Evolutionary conservation across 2,329 filamentous ascomycete species (phyloP).

Genomic region (Alternaria arbusti): DNA sequence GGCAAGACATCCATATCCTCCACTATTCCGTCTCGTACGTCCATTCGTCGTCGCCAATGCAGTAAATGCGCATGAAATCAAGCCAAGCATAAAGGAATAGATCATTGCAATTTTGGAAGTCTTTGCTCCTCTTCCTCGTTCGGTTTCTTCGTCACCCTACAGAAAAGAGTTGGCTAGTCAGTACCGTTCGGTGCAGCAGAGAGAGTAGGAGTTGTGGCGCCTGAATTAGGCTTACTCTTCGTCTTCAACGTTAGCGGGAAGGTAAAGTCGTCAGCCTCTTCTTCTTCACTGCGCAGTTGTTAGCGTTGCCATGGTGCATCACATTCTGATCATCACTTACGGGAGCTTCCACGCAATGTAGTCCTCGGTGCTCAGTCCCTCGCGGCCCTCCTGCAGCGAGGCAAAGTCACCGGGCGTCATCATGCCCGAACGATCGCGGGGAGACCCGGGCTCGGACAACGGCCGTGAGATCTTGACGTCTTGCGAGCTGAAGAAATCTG

Average conservation of each 20-base stretch:
- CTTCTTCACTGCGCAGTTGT: constrained; percentile 68
- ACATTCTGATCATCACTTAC: constrained; percentile 65
- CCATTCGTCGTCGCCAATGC: constrained; percentile 3
- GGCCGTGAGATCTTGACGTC: constrained; percentile 96
- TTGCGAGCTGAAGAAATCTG: constrained; percentile 88
- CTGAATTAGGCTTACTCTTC: constrained; percentile 48
- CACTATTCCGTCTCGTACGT: background rate
- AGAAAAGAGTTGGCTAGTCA: constrained; percentile 13
- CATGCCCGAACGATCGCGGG: constrained; percentile 89
- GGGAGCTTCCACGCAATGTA: constrained; percentile 98
- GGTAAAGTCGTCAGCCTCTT: constrained; percentile 81
- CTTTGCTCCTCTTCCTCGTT: constrained; percentile 5
- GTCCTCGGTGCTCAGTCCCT: constrained; percentile 93
- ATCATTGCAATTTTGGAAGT: constrained; percentile 18
- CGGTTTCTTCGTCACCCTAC: constrained; percentile 7
- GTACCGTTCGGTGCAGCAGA: constrained; percentile 37
- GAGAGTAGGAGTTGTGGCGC: constrained; percentile 39
- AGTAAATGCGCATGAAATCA: constrained; percentile 10
- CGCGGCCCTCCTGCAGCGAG: constrained; percentile 90
- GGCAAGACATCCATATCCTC: background rate
- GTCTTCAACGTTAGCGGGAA: constrained; percentile 71
- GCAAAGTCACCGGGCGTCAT: constrained; percentile 99
- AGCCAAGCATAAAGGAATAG: constrained; percentile 8
- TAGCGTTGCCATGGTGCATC: constrained; percentile 26
- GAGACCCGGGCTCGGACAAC: constrained; percentile 91